Evolutionary conservation across 2,329 filamentous ascomycete genomes (phyloP), one percentile per base, ranked within the genome.

Genomic region (Aureobasidium musti): DNA sequence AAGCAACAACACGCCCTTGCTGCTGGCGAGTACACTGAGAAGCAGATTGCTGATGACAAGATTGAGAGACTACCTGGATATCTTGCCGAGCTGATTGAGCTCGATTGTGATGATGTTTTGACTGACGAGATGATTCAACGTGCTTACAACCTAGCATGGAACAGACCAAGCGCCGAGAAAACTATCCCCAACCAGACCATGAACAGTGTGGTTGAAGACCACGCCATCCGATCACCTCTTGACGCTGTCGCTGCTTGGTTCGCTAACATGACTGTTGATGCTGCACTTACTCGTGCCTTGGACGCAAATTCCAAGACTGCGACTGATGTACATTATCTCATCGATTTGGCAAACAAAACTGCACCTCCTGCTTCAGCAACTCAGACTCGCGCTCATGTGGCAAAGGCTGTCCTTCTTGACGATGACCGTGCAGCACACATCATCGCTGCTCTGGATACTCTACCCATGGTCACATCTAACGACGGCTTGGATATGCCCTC

Each of bases 231-330:
- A 63, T 95, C 91, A 21, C 91, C 93, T 0, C 85, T 97, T 70
- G 94, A 97, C 77, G 92, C 92, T 14, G 86, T 97, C 61, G 91
- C 93, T 7, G 91, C 93, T 2, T 97, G 93, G 93, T 95, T 89
- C 81, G 96, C 93, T 0, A 91, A 87, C 69, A 83, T 89, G 65
- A 82, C 86, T 14, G 79, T 97, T 43, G 90, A 92, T 72, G 84
- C 85, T 67, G 87, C 87, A 2, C 83, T 97, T 33, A 81, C 87
- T 14, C 81, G 82, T 19, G 88, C 85, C 41, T 82, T 96, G 39
- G 83, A 85, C 49, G 78, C 80, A 17, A 77, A 82, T 37, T 83
- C 84, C 67, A 81, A 83, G 13, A 75, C 77, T 13, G 78, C 71
- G 65, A 65, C 80, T 77, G 67, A 75, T 47, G 81, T 86, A 68